Evolutionary conservation across 805 yeast genomes (phyloP).

Genomic region (Yamadazyma insecticola): DNA sequence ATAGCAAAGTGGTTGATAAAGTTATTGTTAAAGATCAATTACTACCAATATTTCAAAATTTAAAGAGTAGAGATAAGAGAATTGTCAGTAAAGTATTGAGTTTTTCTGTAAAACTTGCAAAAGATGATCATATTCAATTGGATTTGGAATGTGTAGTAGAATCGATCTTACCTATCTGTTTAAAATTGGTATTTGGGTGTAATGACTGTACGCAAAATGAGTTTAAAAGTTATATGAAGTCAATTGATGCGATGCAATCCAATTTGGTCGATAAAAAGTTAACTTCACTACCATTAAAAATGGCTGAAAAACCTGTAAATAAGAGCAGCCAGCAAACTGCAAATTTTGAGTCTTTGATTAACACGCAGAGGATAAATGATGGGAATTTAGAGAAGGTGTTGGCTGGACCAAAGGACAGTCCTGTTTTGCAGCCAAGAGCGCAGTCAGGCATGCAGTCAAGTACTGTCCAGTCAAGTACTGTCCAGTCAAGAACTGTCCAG

Average conservation of each 20-base stretch:
- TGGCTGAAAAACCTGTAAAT: neutral
- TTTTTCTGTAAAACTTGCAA: slow-evolving; percentile 49
- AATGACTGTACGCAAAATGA: slow-evolving; percentile 31
- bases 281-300: slow-evolving; percentile 13
- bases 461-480: too few species aligned
- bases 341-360: slow-evolving; percentile 28
- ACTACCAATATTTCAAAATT: slow-evolving; percentile 68
- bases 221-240: slow-evolving; percentile 23
- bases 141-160: slow-evolving; percentile 27
- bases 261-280: slow-evolving; percentile 16
- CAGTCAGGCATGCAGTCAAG: too few species aligned
- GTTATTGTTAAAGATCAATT: slow-evolving; percentile 70
- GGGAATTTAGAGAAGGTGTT: slow-evolving; percentile 9
- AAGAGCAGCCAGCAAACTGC: neutral
- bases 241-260: slow-evolving; percentile 18
- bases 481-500: too few species aligned
- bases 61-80: slow-evolving; percentile 72
- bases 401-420: too few species aligned
- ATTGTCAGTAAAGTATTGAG: slow-evolving; percentile 47
- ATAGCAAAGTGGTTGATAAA: slow-evolving; percentile 61
- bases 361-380: slow-evolving; percentile 11
- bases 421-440: neutral
- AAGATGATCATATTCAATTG: slow-evolving; percentile 28
- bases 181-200: slow-evolving; percentile 33
- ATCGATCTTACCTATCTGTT: slow-evolving; percentile 25